Percentiles rank a stretch among this genome's conserved stretches.
Conservation (phyloP, 2,329 filamentous ascomycete species). For the Metarhizium sp. region DNA sequence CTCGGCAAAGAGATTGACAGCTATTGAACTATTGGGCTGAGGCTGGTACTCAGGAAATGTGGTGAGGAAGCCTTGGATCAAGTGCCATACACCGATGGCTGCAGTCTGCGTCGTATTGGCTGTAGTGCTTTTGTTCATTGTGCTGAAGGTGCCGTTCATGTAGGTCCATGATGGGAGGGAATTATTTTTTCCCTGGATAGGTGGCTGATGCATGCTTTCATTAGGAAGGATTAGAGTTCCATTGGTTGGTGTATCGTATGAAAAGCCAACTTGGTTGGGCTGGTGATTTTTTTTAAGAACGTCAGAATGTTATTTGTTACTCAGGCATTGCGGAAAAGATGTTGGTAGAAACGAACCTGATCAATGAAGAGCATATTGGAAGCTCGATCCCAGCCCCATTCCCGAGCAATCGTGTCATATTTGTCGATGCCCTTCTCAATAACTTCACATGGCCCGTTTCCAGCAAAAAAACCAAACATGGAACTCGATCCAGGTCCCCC, state of each 20-base stretch:
- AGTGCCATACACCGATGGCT: constrained; percentile 55
- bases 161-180: constrained; percentile 24
- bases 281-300: constrained; percentile 21
- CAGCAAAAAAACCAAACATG: constrained; percentile 54
- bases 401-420: constrained; percentile 45
- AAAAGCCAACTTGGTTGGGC: constrained; percentile 62
- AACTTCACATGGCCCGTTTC: constrained; percentile 45
- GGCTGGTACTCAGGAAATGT: constrained; percentile 50
- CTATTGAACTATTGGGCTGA: constrained; percentile 35
- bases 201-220: constrained; percentile 22
- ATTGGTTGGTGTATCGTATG: constrained; percentile 55
- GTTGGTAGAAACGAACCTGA: constrained; percentile 28
- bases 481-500: constrained; percentile 58
- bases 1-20: constrained; percentile 58
- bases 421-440: constrained; percentile 35
- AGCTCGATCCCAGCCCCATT: constrained; percentile 56
- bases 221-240: constrained; percentile 43
- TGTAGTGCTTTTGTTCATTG: constrained; percentile 35
- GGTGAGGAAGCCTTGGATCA: constrained; percentile 51
- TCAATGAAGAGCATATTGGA: constrained; percentile 49
- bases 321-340: constrained; percentile 12
- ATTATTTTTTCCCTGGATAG: constrained; percentile 10
- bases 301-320: not conserved
- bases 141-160: constrained; percentile 57
- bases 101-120: constrained; percentile 47